Evolutionary conservation across 176 grass and related monocot genomes (phyloP).

Genomic region (Musa troglodytarum): DNA sequence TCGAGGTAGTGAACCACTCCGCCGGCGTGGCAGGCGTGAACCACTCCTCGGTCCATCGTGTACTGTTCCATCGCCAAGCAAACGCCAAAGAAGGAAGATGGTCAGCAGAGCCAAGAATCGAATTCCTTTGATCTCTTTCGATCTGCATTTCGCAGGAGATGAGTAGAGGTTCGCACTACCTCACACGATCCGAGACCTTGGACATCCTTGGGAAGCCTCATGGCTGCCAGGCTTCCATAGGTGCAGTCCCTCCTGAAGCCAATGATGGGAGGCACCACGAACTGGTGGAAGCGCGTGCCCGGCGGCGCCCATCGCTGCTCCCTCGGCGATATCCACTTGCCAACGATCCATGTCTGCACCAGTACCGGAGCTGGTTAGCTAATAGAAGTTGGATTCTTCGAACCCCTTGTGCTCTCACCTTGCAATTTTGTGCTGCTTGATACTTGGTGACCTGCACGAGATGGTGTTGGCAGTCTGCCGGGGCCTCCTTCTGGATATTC

Average conservation of each 20-base stretch:
- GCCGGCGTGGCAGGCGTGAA: slow-evolving; percentile 13
- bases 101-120: no score
- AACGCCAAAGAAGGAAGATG: no score
- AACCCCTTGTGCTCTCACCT: not conserved
- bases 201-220: slow-evolving; percentile 16
- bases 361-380: not conserved
- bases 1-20: slow-evolving; percentile 14
- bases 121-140: no score
- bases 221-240: slow-evolving; percentile 14
- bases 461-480: not conserved
- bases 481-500: slow-evolving; percentile 14
- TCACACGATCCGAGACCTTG: slow-evolving; percentile 2
- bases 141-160: no score
- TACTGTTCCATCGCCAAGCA: not conserved
- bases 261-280: slow-evolving; percentile 14
- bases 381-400: no score
- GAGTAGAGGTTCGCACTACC: not conserved
- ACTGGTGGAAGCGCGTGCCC: slow-evolving; percentile 18
- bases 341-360: slow-evolving; percentile 3
- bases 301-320: slow-evolving; percentile 12
- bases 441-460: slow-evolving; percentile 9
- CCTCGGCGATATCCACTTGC: slow-evolving; percentile 7
- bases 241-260: slow-evolving; percentile 11
- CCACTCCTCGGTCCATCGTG: slow-evolving; percentile 13
- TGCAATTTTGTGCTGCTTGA: slow-evolving; percentile 20